Evolutionary conservation across 1,284 basidiomycete species (phyloP), one percentile per base, ranked within the genome.

Genomic region (Microbotryum scabiosae): DNA sequence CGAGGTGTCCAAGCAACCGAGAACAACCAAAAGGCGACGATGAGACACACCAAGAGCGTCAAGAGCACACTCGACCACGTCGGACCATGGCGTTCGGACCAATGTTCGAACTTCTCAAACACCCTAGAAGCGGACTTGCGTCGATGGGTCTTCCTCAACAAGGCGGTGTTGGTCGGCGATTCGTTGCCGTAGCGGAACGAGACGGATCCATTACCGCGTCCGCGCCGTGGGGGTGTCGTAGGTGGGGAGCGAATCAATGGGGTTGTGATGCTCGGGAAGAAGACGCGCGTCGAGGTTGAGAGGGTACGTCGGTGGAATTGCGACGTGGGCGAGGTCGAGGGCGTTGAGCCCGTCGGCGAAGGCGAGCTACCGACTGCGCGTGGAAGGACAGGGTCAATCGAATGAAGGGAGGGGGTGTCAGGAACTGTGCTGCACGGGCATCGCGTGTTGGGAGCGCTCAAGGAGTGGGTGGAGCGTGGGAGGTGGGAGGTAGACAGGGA

Each of bases 261-360:
- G 36, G 9, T 41, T 12, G 36, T 41, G 14, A 41, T 41, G 10
- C 43, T 49, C 12, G 25, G 25, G 14, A 52, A 25, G 50, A 61
- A 30, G 32, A 45, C 32, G 20, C 53, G 53, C 10, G 45, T 41
- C 14, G 45, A 41, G 36, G 49, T 61, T 26, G 21, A 28, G 16
- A 49, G 10, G 2, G 59, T 30, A 7, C 54, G 59, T n/a, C 56
- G 46, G 54, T 61, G 54, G 30, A 57, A 32, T 26, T 61, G 59
- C 16, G 45, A 25, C 30, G 30, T 36, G 32, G 16, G 18, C 30
- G 18, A n/a, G 9, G 25, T 28, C 25, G 14, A 10, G 9, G 51
- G 30, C 25, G 51, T 28, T 12, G 25, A 16, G 30, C 10, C 7
- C 36, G 32, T 53, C 36, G 51, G 30, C 9, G 12, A 36, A 18